phyloP scores from a whole-genome alignment of 192 early-diverging fungal species.

The Backusella macrospora region DNA sequence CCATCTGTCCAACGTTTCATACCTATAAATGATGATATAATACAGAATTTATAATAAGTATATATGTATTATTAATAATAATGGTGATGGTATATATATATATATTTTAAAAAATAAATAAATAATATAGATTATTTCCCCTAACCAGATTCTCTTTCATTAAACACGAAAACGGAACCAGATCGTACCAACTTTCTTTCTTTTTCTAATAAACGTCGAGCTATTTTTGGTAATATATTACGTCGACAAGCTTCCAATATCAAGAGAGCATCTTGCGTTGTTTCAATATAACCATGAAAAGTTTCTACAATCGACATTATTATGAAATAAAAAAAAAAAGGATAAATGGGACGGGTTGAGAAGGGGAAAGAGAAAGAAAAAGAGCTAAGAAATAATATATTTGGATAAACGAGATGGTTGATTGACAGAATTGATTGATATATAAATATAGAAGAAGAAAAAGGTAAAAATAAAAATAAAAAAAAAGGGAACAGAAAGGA shows the following conservation, averaged over 20 bases:
- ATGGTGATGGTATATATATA: neutral
- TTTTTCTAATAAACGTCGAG: neutral
- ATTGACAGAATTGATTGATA: neutral
- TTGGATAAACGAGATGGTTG: too few species aligned
- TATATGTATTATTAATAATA: neutral
- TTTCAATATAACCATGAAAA: conserved; percentile 1
- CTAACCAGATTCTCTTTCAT: conserved; percentile 6
- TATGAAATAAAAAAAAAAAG: neutral
- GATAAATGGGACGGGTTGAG: neutral
- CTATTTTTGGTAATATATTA: neutral
- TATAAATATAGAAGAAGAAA: neutral
- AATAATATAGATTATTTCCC: neutral
- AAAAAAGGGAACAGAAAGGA: neutral
- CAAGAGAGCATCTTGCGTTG: conserved; percentile 9
- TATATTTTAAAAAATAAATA: neutral
- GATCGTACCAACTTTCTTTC: neutral
- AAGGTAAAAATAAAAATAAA: neutral
- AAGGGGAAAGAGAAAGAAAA: too few species aligned
- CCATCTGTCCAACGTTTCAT: conserved; percentile 92
- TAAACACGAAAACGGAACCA: conserved; percentile 8
- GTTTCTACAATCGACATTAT: conserved; percentile 4
- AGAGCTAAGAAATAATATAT: too few species aligned
- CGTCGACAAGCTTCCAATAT: conserved; percentile 6
- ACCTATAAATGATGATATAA: conserved; percentile 17
- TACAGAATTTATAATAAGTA: too few species aligned